Conservation (phyloP, 1,139 yeast genomes). For the Maudiozyma humilis region DNA sequence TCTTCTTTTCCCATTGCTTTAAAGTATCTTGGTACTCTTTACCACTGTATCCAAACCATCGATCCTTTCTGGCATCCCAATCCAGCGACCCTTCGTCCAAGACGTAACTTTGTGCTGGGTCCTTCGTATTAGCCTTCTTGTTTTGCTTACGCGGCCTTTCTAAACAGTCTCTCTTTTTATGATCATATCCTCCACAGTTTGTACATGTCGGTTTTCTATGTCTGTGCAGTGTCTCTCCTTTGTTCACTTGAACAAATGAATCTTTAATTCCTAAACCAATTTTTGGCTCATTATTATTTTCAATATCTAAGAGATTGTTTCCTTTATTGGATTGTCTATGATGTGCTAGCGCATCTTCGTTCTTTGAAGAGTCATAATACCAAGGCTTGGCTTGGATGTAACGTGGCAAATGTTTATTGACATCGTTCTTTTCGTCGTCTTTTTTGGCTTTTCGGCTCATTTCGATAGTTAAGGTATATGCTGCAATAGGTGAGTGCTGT, state of each 20-base stretch:
- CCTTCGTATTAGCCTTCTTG: background rate
- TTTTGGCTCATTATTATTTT: slow-evolving; percentile 26
- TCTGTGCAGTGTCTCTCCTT: background rate
- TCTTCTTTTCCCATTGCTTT: slow-evolving; percentile 16
- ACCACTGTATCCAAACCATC: slow-evolving; percentile 31
- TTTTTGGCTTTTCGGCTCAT: background rate
- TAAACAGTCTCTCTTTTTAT: slow-evolving; percentile 23
- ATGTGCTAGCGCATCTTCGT: slow-evolving; percentile 26
- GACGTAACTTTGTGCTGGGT: background rate
- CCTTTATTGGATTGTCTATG: slow-evolving; percentile 22
- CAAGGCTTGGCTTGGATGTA: slow-evolving; percentile 30
- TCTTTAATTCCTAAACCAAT: slow-evolving; percentile 26
- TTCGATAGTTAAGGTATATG: background rate
- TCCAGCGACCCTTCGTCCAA: slow-evolving; percentile 11
- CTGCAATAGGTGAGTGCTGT: too few relatives aligned
- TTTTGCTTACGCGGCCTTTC: slow-evolving; percentile 22
- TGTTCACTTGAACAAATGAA: slow-evolving; percentile 10
- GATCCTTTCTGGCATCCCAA: slow-evolving; percentile 30
- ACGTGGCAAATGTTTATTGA: slow-evolving; percentile 27
- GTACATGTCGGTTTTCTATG: slow-evolving; percentile 10
- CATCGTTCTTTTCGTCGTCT: slow-evolving; percentile 10
- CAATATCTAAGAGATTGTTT: slow-evolving; percentile 21
- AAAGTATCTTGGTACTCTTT: slow-evolving; percentile 23
- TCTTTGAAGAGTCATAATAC: slow-evolving; percentile 19
- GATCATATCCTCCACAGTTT: slow-evolving; percentile 27